Evolutionary conservation across 1,139 yeast species (phyloP).

Genomic region (Candida sp.): DNA sequence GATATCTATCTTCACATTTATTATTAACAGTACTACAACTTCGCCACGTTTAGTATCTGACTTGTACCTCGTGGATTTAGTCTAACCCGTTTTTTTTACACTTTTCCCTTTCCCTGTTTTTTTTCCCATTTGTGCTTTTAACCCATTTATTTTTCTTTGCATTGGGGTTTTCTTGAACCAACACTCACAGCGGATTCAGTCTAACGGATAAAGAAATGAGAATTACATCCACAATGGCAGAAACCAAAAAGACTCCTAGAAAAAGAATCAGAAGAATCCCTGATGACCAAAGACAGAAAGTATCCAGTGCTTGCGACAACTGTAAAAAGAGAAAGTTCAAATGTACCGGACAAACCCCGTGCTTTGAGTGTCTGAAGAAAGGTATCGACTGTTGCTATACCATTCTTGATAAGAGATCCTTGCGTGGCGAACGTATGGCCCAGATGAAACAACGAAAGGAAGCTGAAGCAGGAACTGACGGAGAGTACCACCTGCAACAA

Average conservation of each 20-base stretch:
- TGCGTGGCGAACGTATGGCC: slow-evolving; percentile 30
- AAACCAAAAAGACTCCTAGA: slow-evolving; percentile 4
- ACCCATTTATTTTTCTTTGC: neutral
- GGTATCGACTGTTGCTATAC: slow-evolving; percentile 28
- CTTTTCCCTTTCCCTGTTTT: no score
- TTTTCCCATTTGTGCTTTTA: no score
- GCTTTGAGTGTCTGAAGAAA: slow-evolving; percentile 28
- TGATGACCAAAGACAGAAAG: slow-evolving; percentile 31
- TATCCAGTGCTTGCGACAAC: slow-evolving; percentile 43
- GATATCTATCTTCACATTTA: no score
- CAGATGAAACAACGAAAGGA: slow-evolving; percentile 12
- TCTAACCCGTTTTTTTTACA: no score
- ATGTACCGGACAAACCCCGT: slow-evolving; percentile 33
- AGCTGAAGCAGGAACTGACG: slow-evolving; percentile 4
- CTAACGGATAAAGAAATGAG: no score
- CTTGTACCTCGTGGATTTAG: no score
- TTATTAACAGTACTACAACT: no score
- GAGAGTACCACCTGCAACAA: slow-evolving; percentile 6
- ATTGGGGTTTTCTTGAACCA: neutral
- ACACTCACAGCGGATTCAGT: no score
- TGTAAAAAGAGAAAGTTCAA: slow-evolving; percentile 44
- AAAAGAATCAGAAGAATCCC: slow-evolving; percentile 22
- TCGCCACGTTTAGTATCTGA: no score
- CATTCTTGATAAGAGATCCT: slow-evolving; percentile 29
- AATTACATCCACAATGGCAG: neutral